Evolutionary conservation across 441 rosid genomes (phyloP).

Genomic region (Melastoma candidum): DNA sequence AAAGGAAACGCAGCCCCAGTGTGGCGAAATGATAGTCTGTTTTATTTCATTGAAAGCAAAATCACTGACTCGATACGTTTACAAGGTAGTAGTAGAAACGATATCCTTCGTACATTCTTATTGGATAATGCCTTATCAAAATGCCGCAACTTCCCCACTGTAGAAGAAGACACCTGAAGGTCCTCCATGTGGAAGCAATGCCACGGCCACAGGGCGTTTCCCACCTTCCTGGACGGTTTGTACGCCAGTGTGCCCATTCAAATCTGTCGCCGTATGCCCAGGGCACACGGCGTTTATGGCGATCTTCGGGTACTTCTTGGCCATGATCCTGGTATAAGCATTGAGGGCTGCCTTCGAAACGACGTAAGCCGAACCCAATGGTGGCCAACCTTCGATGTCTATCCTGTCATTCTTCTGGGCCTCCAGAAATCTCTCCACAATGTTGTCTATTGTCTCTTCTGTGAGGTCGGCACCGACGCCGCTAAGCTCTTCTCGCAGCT

Average conservation of each 20-base stretch:
- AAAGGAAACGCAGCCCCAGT: too few species aligned
- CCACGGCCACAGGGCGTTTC: not conserved
- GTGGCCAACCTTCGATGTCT: conserved; percentile 9
- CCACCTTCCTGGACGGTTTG: conserved; percentile 2
- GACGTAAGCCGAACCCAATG: not conserved
- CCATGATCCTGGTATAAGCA: conserved; percentile 6
- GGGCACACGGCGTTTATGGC: conserved; percentile 6
- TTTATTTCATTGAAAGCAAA: too few species aligned
- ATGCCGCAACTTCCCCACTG: not conserved
- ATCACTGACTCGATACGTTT: too few species aligned
- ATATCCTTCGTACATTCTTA: too few species aligned
- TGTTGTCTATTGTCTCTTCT: conserved; percentile 4
- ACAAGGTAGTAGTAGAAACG: too few species aligned
- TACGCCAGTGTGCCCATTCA: not conserved
- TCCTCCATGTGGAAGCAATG: conserved; percentile 3
- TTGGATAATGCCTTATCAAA: too few species aligned
- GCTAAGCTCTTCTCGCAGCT: conserved; percentile 5
- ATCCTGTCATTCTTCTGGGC: conserved; percentile 1
- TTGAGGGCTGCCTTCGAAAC: conserved; percentile 7
- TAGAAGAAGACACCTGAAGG: conserved; percentile 5
- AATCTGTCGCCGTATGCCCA: conserved; percentile 3
- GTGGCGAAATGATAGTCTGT: too few species aligned
- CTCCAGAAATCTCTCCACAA: conserved; percentile 8
- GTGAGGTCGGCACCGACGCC: conserved; percentile 5
- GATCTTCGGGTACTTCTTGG: conserved; percentile 3